phyloP scores from a whole-genome alignment of 2,329 filamentous ascomycete genomes.

The Colletotrichum chrysophilum region DNA sequence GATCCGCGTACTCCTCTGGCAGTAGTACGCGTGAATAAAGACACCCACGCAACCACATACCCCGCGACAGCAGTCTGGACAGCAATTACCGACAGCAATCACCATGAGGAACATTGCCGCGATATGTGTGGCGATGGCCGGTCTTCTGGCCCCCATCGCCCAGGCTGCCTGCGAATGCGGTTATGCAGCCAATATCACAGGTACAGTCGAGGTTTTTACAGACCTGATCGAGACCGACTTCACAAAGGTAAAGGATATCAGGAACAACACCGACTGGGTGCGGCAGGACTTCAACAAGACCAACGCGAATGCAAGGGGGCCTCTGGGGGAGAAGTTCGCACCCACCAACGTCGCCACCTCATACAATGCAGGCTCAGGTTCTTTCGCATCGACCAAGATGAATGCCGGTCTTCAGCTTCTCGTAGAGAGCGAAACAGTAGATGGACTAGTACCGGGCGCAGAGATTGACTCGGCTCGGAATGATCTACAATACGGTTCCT shows the following conservation, averaged over 20 bases:
- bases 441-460: constrained; percentile 63
- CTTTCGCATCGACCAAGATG: constrained; percentile 49
- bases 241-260: constrained; percentile 54
- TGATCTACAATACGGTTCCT: constrained; percentile 75
- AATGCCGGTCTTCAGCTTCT: constrained; percentile 61
- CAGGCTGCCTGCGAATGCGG: constrained; percentile 70
- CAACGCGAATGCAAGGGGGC: constrained; percentile 60
- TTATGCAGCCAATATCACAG: constrained; percentile 62
- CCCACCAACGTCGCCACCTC: constrained; percentile 58
- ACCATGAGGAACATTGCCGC: not conserved
- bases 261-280: constrained; percentile 64
- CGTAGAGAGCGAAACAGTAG: constrained; percentile 50
- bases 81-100: not conserved
- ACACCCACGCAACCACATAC: not conserved
- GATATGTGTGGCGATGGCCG: constrained; percentile 4
- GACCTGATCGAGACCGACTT: constrained; percentile 78
- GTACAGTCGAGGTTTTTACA: constrained; percentile 60
- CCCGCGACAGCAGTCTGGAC: not conserved
- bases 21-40: not conserved
- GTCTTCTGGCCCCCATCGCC: constrained; percentile 5
- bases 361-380: constrained; percentile 37
- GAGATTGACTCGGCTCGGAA: constrained; percentile 67
- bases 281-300: constrained; percentile 72
- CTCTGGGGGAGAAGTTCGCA: constrained; percentile 69
- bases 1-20: not conserved